phyloP scores from a whole-genome alignment of 169 alveolate species.

The Plasmodium malariae region DNA sequence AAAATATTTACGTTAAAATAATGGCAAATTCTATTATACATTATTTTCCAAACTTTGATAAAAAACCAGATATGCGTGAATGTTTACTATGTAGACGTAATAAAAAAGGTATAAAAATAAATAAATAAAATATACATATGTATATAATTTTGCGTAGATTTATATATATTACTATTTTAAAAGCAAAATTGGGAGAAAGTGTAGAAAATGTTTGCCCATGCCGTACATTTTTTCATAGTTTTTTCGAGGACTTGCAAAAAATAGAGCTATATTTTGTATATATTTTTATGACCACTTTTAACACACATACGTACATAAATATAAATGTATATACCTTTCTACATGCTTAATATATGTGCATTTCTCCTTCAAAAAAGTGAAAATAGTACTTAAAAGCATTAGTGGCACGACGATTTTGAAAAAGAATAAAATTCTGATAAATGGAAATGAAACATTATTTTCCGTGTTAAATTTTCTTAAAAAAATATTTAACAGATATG shows the following conservation, averaged over 20 bases:
- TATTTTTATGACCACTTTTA: too few relatives aligned
- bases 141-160: neutral
- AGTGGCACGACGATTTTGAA: slow-evolving; percentile 57
- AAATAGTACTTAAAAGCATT: slow-evolving; percentile 42
- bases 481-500: slow-evolving; percentile 37
- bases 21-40: slow-evolving; percentile 27
- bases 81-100: slow-evolving; percentile 29
- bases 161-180: neutral
- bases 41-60: slow-evolving; percentile 41
- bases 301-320: neutral
- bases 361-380: slow-evolving; percentile 20
- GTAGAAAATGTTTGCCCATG: neutral
- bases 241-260: too few relatives aligned
- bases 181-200: neutral
- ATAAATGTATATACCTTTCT: neutral
- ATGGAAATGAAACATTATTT: slow-evolving; percentile 54
- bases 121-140: neutral
- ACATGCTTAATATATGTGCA: neutral
- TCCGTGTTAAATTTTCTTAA: slow-evolving; percentile 41
- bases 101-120: slow-evolving; percentile 27
- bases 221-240: too few relatives aligned
- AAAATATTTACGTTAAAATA: slow-evolving; percentile 10
- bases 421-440: slow-evolving; percentile 46
- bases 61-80: slow-evolving; percentile 73
- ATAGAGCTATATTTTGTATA: too few relatives aligned